These are phyloP conservation scores for Purpureocillium lavendulum DNA, from an alignment of 2,329 filamentous ascomycete species.

Conservation along the genomic window DNA sequence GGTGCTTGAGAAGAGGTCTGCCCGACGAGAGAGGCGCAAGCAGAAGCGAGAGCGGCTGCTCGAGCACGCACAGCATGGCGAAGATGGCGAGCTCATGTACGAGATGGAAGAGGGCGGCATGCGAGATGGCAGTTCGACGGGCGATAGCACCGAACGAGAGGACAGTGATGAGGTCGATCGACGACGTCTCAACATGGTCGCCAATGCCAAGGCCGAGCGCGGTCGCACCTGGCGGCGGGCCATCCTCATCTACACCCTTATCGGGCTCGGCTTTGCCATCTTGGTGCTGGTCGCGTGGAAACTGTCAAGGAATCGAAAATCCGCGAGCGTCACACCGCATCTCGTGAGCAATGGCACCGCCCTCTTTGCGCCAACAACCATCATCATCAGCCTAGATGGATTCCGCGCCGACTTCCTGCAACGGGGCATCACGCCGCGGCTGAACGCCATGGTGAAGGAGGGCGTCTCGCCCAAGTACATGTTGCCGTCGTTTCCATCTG, in stretches of 20 bases:
- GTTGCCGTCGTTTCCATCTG: constrained; percentile 87
- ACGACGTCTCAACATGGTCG: constrained; percentile 38
- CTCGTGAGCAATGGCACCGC: constrained; percentile 74
- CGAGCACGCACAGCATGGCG: constrained; percentile 49
- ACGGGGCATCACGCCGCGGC: constrained; percentile 71
- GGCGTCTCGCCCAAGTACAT: constrained; percentile 90
- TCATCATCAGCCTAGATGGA: constrained; percentile 89
- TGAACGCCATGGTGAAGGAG: constrained; percentile 69
- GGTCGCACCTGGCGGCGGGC: constrained; percentile 44
- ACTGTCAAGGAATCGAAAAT: constrained; percentile 39
- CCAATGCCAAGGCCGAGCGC: constrained; percentile 38
- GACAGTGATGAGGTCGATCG: constrained; percentile 51
- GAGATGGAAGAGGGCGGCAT: constrained; percentile 80
- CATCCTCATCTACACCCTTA: constrained; percentile 43
- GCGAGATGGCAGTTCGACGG: constrained; percentile 56
- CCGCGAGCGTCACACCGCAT: constrained; percentile 11
- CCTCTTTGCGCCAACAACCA: constrained; percentile 82
- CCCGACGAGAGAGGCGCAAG: constrained; percentile 39
- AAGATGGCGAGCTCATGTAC: constrained; percentile 73
- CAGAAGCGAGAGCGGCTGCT: constrained; percentile 45
- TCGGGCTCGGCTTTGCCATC: constrained; percentile 46
- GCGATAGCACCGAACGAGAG: constrained; percentile 53
- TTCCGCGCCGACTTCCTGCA: constrained; percentile 92
- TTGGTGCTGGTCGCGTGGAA: constrained; percentile 51
- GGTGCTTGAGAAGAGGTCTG: constrained; percentile 38